Evolutionary conservation across 208 protist species (phyloP).

Genomic region (Acanthamoeba healyi): DNA sequence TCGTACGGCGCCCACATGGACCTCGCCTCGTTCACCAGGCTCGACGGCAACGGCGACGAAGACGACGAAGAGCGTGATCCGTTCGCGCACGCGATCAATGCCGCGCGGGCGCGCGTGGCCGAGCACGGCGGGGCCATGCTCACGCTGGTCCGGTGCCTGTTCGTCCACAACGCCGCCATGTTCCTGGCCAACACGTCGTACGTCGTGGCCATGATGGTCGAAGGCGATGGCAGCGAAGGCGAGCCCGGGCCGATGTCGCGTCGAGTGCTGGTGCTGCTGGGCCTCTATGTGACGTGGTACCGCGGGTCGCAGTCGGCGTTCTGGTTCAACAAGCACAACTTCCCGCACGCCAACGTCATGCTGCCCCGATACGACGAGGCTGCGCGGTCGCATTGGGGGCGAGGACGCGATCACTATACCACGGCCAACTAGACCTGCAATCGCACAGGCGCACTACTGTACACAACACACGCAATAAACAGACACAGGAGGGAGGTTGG

Average conservation of each 20-base stretch:
- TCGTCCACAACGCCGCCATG: constrained; percentile 7
- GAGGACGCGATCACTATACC: not conserved
- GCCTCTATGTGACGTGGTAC: constrained; percentile 20
- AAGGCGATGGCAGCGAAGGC: not conserved
- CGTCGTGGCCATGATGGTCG: not conserved
- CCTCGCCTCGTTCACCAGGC: not conserved
- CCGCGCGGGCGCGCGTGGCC: not conserved
- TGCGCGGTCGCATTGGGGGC: no score
- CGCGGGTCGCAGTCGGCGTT: not conserved
- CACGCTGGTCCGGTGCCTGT: not conserved
- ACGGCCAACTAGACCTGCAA: not conserved
- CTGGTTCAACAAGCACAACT: constrained; percentile 61
- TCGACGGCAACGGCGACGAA: not conserved
- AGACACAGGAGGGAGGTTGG: no score
- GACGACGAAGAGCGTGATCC: not conserved
- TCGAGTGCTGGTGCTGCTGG: not conserved
- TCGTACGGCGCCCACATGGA: constrained; percentile 19
- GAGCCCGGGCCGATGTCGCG: not conserved
- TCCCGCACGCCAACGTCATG: constrained; percentile 14
- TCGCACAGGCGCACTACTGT: no score
- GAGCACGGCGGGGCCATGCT: not conserved
- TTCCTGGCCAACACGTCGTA: constrained; percentile 22
- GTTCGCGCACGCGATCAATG: not conserved
- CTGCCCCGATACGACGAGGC: not conserved
- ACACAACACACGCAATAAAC: no score